Base-by-base conservation (phyloP, 495 filamentous ascomycete species). In the Aspergillus avenaceus region DNA sequence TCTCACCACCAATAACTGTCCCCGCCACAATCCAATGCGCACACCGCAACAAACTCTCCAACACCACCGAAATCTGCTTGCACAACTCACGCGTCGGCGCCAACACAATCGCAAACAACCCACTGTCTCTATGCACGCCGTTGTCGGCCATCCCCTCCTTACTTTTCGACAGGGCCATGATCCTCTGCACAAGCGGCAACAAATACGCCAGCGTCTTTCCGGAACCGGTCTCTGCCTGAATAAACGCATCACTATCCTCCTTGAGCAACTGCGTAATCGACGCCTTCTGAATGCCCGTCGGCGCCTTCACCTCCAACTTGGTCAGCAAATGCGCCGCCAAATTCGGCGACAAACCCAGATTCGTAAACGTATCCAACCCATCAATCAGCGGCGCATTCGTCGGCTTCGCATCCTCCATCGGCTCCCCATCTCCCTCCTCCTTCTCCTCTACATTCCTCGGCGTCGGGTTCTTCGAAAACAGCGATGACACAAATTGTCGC, bases 181-280 rank as follows among this genome's bases (percentile, higher is more conserved):
- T 87, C 36, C 89, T 77, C 56, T 98, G 85, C 14, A 97, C 84
- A 29, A 98, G 87, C 1, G 93, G 93, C 5, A 98, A 65, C 8
- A 97, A 75, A 64, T 97, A 98, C 27, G 93, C 91, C 41, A 98
- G 68, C 4, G 93, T 98, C 69, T 98, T 98, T 62, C 93, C 93
- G 0, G 95, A 98, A 26, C 93, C 93, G 0, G 93, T 98, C 67
- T 98, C 87, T 12, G 95, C 95, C 65, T 97, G 93, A 22, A 98
- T 86, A 61, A 97, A 97, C 13, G 92, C 93, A 74, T 98, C 93
- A 31, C 77, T 82, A 58, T 96, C 86, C 36, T 87, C 86, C 45
- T 84, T 87, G 49, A 95, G 67, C 26, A 98, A 64, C 52, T 87
- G 79, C 13, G 85, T 77, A 37, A 98, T 84, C 0, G 90, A 86